These are phyloP conservation scores for Sporothrix luriei DNA, from an alignment of 2,329 filamentous ascomycete species.

Conservation along the genomic window DNA sequence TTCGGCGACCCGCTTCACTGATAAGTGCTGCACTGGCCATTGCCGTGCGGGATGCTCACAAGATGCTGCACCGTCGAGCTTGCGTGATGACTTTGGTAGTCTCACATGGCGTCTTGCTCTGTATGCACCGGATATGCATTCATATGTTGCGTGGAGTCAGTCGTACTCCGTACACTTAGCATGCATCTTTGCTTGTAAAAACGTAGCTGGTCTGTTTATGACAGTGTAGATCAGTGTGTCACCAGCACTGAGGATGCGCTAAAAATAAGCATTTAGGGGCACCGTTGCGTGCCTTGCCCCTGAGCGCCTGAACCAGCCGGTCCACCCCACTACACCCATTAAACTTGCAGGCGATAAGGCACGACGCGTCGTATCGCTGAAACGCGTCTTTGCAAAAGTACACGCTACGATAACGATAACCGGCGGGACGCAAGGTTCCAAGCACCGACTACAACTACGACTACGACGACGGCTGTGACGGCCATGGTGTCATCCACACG, in stretches of 20 bases:
- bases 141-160: too few species aligned
- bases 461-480: neutral
- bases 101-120: too few species aligned
- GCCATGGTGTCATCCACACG: neutral
- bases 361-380: constrained; percentile 3
- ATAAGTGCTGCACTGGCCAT: constrained; percentile 15
- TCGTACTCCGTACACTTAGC: too few species aligned
- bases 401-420: constrained; percentile 6
- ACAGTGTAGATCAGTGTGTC: too few species aligned
- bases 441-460: neutral
- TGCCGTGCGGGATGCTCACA: neutral
- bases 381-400: neutral
- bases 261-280: constrained; percentile 9
- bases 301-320: neutral
- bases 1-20: neutral
- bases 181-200: too few species aligned
- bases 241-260: neutral
- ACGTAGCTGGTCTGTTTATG: neutral
- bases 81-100: too few species aligned
- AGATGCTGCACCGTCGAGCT: neutral
- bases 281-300: neutral
- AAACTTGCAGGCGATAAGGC: neutral
- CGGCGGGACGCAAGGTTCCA: neutral
- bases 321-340: constrained; percentile 8
- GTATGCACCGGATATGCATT: too few species aligned